Evolutionary conservation across 345 rosid genomes (phyloP).

Genomic region (Lepidium sativum): DNA sequence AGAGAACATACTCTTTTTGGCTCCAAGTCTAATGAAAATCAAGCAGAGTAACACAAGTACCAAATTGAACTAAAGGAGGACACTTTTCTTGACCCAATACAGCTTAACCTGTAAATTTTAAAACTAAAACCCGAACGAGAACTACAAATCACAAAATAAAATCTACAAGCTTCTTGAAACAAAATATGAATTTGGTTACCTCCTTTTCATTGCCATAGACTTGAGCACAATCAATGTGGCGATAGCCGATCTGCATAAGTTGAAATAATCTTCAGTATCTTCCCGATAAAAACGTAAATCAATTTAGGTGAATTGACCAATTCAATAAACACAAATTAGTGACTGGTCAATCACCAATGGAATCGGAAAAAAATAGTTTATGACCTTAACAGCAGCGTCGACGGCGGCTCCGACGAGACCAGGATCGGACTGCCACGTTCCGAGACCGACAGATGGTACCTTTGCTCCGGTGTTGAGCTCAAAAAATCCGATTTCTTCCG

Average conservation of each 20-base stretch:
- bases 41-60: not conserved
- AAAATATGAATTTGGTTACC: slow-evolving; percentile 28
- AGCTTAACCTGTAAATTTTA: not conserved
- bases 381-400: slow-evolving; percentile 27
- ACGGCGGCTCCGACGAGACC: slow-evolving; percentile 53
- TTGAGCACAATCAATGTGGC: slow-evolving; percentile 79
- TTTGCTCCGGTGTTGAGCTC: slow-evolving; percentile 49
- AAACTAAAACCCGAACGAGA: not conserved
- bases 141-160: not conserved
- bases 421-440: slow-evolving; percentile 55
- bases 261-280: not conserved
- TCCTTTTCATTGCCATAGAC: slow-evolving; percentile 61
- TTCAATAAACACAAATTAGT: not conserved
- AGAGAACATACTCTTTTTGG: not conserved
- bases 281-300: not conserved
- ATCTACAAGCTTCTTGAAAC: not conserved
- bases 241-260: slow-evolving; percentile 55
- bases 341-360: not conserved
- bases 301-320: not conserved
- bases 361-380: not conserved
- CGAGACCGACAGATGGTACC: slow-evolving; percentile 48
- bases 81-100: not conserved
- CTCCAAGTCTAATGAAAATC: not conserved
- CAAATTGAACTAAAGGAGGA: not conserved
- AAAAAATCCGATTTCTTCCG: slow-evolving; percentile 20